Evolutionary conservation across 306 rosid species (phyloP).

Genomic region (Macrotyloma uniflorum): DNA sequence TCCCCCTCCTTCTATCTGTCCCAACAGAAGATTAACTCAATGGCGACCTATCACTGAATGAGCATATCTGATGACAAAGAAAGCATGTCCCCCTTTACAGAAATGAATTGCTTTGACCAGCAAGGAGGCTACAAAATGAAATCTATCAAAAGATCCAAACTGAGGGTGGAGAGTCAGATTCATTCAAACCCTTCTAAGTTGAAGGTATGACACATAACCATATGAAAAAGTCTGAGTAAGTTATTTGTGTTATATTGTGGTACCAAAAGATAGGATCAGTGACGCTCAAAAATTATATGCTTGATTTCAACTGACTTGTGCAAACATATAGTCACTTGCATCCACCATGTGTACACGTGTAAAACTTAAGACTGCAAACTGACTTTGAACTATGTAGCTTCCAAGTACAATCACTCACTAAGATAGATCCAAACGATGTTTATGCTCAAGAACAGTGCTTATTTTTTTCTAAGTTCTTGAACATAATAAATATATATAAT

Average conservation of each 20-base stretch:
- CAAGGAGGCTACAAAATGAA: background rate
- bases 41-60: background rate
- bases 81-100: background rate
- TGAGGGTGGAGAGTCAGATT: background rate
- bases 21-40: background rate
- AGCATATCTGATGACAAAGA: conserved; percentile 14
- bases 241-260: background rate
- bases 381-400: background rate
- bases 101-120: background rate
- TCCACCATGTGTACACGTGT: background rate
- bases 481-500: background rate
- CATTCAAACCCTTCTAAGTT: background rate
- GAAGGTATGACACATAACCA: background rate
- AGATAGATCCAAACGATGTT: background rate
- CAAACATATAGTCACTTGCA: background rate
- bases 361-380: background rate
- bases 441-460: background rate
- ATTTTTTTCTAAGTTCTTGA: background rate
- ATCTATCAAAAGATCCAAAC: background rate
- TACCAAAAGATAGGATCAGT: background rate
- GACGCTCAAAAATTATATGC: background rate
- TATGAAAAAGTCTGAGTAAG: background rate
- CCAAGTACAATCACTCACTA: background rate
- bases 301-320: background rate
- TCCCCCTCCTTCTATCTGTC: background rate